These are phyloP conservation scores for Venturia pyrina DNA, from an alignment of 2,329 filamentous ascomycete genomes.

Conservation along the genomic window DNA sequence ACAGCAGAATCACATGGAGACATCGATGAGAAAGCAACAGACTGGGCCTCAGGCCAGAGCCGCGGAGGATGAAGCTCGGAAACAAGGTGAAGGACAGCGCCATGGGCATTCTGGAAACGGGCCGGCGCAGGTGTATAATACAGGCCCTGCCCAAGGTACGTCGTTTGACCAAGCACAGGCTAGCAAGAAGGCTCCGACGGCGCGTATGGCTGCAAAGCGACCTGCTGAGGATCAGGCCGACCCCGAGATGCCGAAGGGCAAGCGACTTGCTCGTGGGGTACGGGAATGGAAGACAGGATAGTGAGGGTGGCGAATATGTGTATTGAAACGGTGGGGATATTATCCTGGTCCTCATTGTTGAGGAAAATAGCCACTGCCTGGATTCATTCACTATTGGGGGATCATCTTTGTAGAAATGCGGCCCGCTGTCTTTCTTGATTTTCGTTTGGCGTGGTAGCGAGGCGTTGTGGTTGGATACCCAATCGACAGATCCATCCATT, in stretches of 20 bases:
- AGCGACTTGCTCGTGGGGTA: not conserved
- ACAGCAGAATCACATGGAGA: not conserved
- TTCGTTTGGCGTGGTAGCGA: not conserved
- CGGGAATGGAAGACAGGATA: not conserved
- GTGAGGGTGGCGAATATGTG: not conserved
- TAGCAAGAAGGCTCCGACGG: not conserved
- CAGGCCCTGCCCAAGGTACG: not conserved
- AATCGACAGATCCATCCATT: not conserved
- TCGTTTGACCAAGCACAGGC: not conserved
- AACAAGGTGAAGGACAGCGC: not conserved
- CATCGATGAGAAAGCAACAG: too few relatives aligned
- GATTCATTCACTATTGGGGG: not conserved
- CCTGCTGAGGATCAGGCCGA: not conserved
- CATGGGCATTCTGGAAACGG: not conserved
- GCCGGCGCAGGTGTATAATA: not conserved
- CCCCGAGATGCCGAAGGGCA: not conserved
- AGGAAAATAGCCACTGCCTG: not conserved
- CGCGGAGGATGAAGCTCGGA: too few relatives aligned
- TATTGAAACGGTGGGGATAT: not conserved
- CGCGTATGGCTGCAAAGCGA: not conserved
- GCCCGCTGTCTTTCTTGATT: not conserved
- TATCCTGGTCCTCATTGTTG: too few relatives aligned
- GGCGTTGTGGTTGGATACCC: not conserved
- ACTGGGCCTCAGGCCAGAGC: too few relatives aligned
- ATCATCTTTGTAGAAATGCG: not conserved